Base-by-base conservation (phyloP, 768 basidiomycete species). In the Trametes maxima region DNA sequence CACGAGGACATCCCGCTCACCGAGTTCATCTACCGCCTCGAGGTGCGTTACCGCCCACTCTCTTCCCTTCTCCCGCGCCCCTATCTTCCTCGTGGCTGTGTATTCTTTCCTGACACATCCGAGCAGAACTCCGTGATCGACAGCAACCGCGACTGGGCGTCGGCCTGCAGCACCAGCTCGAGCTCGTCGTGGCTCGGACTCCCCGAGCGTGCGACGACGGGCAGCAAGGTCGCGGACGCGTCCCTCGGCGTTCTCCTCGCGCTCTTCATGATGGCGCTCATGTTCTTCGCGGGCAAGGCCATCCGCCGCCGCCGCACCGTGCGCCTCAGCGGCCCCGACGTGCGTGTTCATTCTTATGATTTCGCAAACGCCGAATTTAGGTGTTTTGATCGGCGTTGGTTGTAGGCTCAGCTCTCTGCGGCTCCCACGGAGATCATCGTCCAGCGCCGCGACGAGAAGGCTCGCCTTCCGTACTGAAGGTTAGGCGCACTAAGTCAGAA, bases 11-110 rank as follows among this genome's bases (percentile, higher is more conserved):
- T 93, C 68, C 87, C 90, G 50, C 79, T 92, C 69, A 91, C 90
- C 14, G 89, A 92, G 71, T 92, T 93, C 79, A 88, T 92, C 73
- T 90, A 91, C 80, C 83, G 87, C 57, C 80, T 87, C 56, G 87
- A 92, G 83, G 90, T 89, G 70, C 17, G 77, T 73, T 13, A 14
- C 12, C 39, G 14, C 12, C 39, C 19, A 16, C 54, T 28, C 28
- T 19, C 51, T 59, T 54, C 24, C 28, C 47, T 22, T 28, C 28
- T n/a, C 39, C 47, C 37, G 39, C 45, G 22, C n/a, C 28, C 40
- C 46, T 16, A 42, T 24, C 51, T 22, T 42, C 13, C 1, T 19
- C 13, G 19, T 39, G 5, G 46, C 58, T 42, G 52, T 46, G 43
- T 21, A 6, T 10, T 46, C 45, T 21, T 14, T 16, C 16, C n/a